phyloP scores from a whole-genome alignment of 805 yeast species.

The Wickerhamomyces chambardii region DNA sequence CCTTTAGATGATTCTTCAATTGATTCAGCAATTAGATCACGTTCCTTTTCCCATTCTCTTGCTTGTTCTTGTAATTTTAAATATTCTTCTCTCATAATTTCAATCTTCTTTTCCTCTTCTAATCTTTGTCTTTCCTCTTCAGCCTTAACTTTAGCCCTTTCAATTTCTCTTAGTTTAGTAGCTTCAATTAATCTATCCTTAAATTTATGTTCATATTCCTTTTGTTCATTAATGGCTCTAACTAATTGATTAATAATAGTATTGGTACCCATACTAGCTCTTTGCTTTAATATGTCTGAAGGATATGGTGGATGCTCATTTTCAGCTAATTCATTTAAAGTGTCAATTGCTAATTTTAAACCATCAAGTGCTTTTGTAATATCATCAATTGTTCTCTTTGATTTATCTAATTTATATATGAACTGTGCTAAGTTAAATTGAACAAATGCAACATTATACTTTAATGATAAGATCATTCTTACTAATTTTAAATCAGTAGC shows the following conservation, averaged over 20 bases:
- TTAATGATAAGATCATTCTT: conserved; percentile 36
- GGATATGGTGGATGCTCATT: conserved; percentile 67
- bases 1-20: conserved; percentile 26
- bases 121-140: conserved; percentile 34
- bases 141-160: conserved; percentile 36
- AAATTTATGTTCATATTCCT: conserved; percentile 48
- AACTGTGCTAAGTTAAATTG: conserved; percentile 84
- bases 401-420: conserved; percentile 49
- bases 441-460: conserved; percentile 76
- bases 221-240: conserved; percentile 64
- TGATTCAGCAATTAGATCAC: conserved; percentile 26
- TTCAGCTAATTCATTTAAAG: conserved; percentile 51
- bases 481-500: conserved; percentile 20
- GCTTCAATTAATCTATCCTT: conserved; percentile 67
- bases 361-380: conserved; percentile 48
- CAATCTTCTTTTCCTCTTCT: conserved; percentile 40
- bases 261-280: conserved; percentile 79
- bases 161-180: conserved; percentile 38
- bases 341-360: conserved; percentile 50
- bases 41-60: conserved; percentile 45
- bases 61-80: conserved; percentile 47
- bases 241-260: conserved; percentile 68
- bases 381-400: conserved; percentile 53
- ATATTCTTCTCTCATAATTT: conserved; percentile 31
- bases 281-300: conserved; percentile 67